Base-by-base conservation (phyloP, 2,329 filamentous ascomycete species). In the Sclerotinia borealis region DNA sequence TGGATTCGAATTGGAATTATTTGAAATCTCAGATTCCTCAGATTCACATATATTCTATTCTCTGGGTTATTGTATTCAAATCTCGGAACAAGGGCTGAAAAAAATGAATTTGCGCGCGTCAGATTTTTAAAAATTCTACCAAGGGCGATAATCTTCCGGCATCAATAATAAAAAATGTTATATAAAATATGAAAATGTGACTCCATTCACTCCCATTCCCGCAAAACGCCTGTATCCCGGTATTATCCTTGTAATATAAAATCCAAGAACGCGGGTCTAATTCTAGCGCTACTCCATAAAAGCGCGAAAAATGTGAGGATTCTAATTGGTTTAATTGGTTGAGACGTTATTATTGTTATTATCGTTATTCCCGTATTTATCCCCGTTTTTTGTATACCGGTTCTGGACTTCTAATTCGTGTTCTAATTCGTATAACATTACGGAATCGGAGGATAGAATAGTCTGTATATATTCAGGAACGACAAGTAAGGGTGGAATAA, bases 81-180 rank as follows among this genome's bases (percentile, higher is more conserved):
- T 11, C n/a, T 39, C 13, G 17, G 22, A 13, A 37, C 19, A n/a
- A 52, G 34, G 34, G 34, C 34, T 25, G 49, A 25, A n/a, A n/a
- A n/a, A n/a, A 36, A 36, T 36, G 45, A 22, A 29, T n/a, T 29
- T 50, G 25, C 7, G 51, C 51, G 25, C 17, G 4, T 54, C 51
- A 54, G 25, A 27, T n/a, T 47, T 47, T 10, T 29, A n/a, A 22
- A 54, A 54, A 54, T 10, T n/a, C 31, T 56, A 45, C 41, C 3
- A 48, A 3, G 17, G 55, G 56, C 59, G 59, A 62, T 31, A 62
- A 62, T 62, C 50, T 62, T 62, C 45, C 59, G 59, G 59, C 50
- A 55, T 48, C 15, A 37, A 50, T 51, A 61, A 25, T n/a, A 37
- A 50, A 60, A 61, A 25, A 29, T 34, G 7, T 17, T 8, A 51